Base-by-base conservation (phyloP, 2,329 filamentous ascomycete genomes). In the Colletotrichum liriopes region DNA sequence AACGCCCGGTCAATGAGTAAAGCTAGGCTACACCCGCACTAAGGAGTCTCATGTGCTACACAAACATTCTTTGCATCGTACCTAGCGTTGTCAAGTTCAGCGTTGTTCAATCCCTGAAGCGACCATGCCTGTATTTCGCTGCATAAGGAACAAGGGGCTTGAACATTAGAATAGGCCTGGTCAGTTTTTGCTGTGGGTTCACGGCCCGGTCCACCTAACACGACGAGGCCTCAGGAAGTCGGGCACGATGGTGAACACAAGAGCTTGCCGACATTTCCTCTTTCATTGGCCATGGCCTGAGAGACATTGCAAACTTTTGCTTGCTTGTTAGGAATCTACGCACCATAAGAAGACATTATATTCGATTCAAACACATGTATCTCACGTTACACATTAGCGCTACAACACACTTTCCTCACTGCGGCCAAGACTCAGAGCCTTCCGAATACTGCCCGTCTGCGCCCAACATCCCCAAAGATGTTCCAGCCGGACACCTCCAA, bases 401-500 rank as follows among this genome's bases (percentile, higher is more conserved):
- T 4, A n/a, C 7, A 26, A n/a, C 3, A 55, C 18, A 11, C 20
- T 52, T 11, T 51, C 16, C 47, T 39, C 62, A 23, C 1, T 56
- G 67, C 26, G 54, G 37, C 67, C 67, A 66, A 1, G 62, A 54
- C 20, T 52, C 62, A 4, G 62, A 60, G 8, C 37, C 62, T 0
- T 70, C 62, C 11, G 45, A 26, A 29, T 37, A 35, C 12, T 70
- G 67, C 37, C 61, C 55, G 14, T 60, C 55, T 4, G 62, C 43
- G 0, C 67, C 62, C 0, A 66, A 32, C 67, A 66, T 70, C 0
- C 67, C 62, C 62, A 70, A 3, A 70, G 67, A 9, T 70, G 37
- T 1, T 70, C 67, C 4, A 66, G 32, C 14, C 67, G 51, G 5
- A 70, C 62, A 6, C 67, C 67, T 9, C 67, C 62, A 12, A 70